Evolutionary conservation across 2,329 filamentous ascomycete genomes (phyloP), one percentile per base, ranked within the genome.

Genomic region (Pseudofabraea citricarpa): DNA sequence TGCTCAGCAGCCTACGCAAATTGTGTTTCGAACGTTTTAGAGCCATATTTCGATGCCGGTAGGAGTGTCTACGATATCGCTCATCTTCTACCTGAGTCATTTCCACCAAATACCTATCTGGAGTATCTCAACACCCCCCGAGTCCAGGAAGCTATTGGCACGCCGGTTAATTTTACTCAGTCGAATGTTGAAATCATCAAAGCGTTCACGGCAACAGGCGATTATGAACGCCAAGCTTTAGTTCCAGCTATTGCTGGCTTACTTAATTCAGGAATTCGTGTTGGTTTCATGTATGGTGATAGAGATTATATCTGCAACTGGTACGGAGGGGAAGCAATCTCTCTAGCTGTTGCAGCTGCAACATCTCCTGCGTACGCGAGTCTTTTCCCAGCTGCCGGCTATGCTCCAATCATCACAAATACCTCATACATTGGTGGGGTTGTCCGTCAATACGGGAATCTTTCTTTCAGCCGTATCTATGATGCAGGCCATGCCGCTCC

Each of bases 371-470:
- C 64, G 15, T 80, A 84, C 50, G 64, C 70, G 0, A 62, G 65
- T 1, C 63, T 66, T 21, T 93, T 91, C 59, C 66, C 72, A 2
- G 61, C 67, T 0, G 81, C 87, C 0, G 87, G 86, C 1, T 93
- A 93, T 59, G 77, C 79, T 0, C 79, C 83, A 12, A 80, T 93
- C 49, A 68, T 81, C 10, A 79, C 87, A 31, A 86, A 88, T 57
- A 73, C 72, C 20, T 71, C 74, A 6, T 84, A 85, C 63, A 77
- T 81, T 57, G 86, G 79, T 40, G 88, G 87, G 16, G 76, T 79
- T 44, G 86, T 88, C 0, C 77, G 87, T 4, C 86, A 93, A 61
- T 87, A 79, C 55, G 87, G 84, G 9, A 90, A 90, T 53, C 73
- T 86, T 42, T 80, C 75, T 13, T 86, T 86, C 59, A 78, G 77